Conservation (phyloP, 106 monocot genomes). For the Allium fistulosum region DNA sequence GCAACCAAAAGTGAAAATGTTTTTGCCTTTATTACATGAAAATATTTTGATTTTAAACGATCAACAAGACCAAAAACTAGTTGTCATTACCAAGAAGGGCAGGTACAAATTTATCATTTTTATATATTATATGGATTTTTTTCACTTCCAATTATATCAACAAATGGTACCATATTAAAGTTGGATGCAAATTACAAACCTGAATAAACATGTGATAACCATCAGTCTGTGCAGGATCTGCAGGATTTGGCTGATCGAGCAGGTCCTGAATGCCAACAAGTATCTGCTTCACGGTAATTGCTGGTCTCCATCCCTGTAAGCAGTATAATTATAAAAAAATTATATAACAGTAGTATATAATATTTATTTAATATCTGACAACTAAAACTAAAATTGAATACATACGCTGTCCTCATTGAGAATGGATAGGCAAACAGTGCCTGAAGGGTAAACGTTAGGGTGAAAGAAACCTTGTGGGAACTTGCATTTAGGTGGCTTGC, state of each 20-base stretch:
- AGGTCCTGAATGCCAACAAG: slow-evolving; percentile 91
- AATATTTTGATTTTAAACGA: too few relatives aligned
- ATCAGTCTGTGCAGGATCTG: slow-evolving; percentile 88
- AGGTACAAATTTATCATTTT: too few relatives aligned
- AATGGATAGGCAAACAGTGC: slow-evolving; percentile 89
- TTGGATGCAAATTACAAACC: slow-evolving; percentile 23
- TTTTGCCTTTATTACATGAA: too few relatives aligned
- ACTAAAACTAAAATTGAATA: neutral
- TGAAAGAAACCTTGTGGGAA: slow-evolving; percentile 92
- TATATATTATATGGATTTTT: too few relatives aligned
- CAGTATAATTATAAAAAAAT: neutral
- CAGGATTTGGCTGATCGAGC: slow-evolving; percentile 88
- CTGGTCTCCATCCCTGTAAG: slow-evolving; percentile 89
- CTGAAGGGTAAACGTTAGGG: slow-evolving; percentile 88
- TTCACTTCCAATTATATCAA: too few relatives aligned
- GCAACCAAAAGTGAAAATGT: too few relatives aligned
- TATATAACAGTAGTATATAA: neutral
- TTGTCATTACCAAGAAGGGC: too few relatives aligned
- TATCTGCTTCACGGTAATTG: slow-evolving; percentile 95
- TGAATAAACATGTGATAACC: slow-evolving; percentile 90
- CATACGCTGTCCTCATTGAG: slow-evolving; percentile 82
- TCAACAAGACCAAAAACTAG: too few relatives aligned
- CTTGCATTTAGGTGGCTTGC: slow-evolving; percentile 93
- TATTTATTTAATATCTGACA: too few relatives aligned
- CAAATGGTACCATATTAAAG: neutral